Base-by-base conservation (phyloP, 129 eudicot species). In the Artemisia annua region DNA sequence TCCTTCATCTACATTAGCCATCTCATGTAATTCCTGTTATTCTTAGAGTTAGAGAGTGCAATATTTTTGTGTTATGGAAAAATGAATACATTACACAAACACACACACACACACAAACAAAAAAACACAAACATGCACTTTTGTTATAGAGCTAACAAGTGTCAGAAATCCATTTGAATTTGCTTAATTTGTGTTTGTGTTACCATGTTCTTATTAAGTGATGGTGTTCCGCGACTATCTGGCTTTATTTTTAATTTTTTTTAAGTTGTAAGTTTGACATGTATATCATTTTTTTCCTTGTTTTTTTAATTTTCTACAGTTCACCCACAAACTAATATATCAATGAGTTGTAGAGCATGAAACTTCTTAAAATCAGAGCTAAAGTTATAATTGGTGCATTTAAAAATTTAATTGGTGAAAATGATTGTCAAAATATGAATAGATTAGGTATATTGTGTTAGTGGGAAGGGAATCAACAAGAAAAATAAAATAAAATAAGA, bases 221-320 rank as follows among this genome's bases (percentile, higher is more conserved):
- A 77, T 72, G 82, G 82, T 72, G 62, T 71, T 78, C 82, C 82
- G 73, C 46, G 63, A 71, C 63, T 78, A 61, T 71, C 82, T 78
- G 78, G 72, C 30, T 59, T 58, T 48, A 48, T 67, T 74, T 66
- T 46, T 62, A 70, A 11, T 48, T 71, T 53, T 1, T 24, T 53
- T 1, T 24, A 24, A 24, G 7, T 30, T 30, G 35, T 7, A 61
- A 19, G 48, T 59, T 76, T 69, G 19, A 5, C 49, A 24, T 6
- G 10, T 6, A 20, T 60, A 50, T 28, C 77, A 70, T 63, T 62
- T 70, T 1, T 78, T 62, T 53, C 72, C 67, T 52, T 15, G 9
- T 7, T 0, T 50, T 15, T 77, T 24, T 17, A 6, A 13, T 59
- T 32, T 18, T 52, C 22, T 24, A 24, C 26, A 24, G 1, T 24